Evolutionary conservation across 345 rosid genomes (phyloP).

Genomic region (Eucalyptus marginata): DNA sequence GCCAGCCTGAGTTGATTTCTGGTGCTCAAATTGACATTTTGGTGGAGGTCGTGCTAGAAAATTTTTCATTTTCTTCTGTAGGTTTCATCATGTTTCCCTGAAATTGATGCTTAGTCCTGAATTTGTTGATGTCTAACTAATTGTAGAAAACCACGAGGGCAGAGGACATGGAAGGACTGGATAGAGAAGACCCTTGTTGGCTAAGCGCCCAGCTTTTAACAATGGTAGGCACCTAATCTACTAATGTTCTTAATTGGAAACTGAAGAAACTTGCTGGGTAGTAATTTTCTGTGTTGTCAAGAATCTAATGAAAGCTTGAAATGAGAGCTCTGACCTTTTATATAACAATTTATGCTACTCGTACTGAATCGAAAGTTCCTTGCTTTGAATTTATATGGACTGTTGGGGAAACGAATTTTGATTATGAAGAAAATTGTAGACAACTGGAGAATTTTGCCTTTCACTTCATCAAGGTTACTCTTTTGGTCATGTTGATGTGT

Average conservation of each 20-base stretch:
- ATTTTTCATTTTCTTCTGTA: background rate
- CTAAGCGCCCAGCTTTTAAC: slow-evolving; percentile 37
- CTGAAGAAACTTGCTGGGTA: background rate
- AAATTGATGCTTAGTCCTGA: background rate
- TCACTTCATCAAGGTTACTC: background rate
- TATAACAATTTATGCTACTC: background rate
- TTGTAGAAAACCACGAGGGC: slow-evolving; percentile 26
- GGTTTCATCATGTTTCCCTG: background rate
- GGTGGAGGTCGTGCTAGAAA: slow-evolving; percentile 50
- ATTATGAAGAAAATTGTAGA: background rate
- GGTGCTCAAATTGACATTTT: slow-evolving; percentile 65
- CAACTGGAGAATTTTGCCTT: background rate
- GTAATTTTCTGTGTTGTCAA: background rate
- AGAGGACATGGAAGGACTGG: slow-evolving; percentile 1
- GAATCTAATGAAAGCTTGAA: background rate
- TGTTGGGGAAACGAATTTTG: background rate
- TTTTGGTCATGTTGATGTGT: background rate
- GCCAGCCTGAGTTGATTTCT: slow-evolving; percentile 51
- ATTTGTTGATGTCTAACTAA: background rate
- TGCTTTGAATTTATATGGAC: background rate
- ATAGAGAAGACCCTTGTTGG: slow-evolving; percentile 34
- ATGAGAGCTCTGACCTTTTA: background rate
- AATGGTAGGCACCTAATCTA: slow-evolving; percentile 28
- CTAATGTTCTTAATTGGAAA: background rate
- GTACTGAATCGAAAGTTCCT: background rate